These are phyloP conservation scores for Epichloe typhina DNA, from an alignment of 2,329 filamentous ascomycete genomes.

Conservation along the genomic window DNA sequence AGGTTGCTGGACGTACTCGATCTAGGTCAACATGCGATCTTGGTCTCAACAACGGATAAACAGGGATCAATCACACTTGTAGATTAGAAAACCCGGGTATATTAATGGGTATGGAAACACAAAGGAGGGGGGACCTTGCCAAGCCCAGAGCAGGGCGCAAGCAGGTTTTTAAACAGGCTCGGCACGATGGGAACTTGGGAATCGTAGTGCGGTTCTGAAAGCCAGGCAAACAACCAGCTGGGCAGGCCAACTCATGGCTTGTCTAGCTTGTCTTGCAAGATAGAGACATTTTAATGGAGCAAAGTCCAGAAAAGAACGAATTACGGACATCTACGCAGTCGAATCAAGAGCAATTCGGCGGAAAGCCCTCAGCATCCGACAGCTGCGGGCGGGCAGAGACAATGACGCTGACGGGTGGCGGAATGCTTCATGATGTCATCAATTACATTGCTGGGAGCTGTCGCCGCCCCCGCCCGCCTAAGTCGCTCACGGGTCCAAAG, in stretches of 20 bases:
- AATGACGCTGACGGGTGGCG: slow-evolving; percentile 10
- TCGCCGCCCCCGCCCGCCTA: too few species aligned
- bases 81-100: background rate
- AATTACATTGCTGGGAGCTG: background rate
- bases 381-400: background rate
- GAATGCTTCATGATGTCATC: slow-evolving; percentile 25
- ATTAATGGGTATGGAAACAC: background rate
- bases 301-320: background rate
- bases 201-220: background rate
- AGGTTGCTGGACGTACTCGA: background rate
- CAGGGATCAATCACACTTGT: background rate
- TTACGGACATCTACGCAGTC: background rate
- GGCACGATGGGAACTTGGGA: background rate
- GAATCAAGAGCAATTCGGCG: background rate
- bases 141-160: background rate
- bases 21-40: background rate
- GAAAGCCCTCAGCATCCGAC: background rate
- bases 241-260: background rate
- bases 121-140: background rate
- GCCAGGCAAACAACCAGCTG: background rate
- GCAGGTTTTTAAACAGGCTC: slow-evolving; percentile 3
- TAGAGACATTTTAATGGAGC: background rate
- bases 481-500: too few species aligned
- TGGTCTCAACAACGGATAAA: background rate
- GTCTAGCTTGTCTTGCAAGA: background rate